Evolutionary conservation across 192 early-diverging fungal species (phyloP).

Genomic region (Gorgonomyces haynaldii): DNA sequence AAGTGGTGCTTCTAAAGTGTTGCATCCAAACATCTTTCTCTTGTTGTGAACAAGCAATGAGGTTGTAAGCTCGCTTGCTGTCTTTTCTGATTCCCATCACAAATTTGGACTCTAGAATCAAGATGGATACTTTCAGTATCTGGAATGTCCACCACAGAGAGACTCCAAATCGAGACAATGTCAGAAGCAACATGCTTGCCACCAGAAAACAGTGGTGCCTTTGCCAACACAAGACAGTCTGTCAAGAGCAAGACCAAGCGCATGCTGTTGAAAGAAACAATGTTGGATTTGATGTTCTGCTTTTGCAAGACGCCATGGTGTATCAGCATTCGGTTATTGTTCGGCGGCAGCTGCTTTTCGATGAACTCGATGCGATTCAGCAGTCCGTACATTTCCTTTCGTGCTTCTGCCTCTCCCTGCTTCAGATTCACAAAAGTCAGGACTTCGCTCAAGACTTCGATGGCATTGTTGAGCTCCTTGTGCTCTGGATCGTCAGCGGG

Average conservation of each 20-base stretch:
- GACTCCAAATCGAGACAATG: not conserved
- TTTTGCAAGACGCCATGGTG: not conserved
- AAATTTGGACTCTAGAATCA: not conserved
- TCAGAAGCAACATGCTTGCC: not conserved
- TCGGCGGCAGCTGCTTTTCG: not conserved
- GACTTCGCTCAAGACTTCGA: constrained; percentile 66
- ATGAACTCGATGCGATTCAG: not conserved
- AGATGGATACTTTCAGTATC: not conserved
- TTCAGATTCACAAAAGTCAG: constrained; percentile 82
- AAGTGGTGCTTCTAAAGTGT: not conserved
- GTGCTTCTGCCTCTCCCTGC: constrained; percentile 71
- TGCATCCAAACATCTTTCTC: not conserved
- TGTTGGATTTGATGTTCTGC: not conserved
- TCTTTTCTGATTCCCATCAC: not conserved
- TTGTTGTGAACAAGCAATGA: not conserved
- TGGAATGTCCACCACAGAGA: not conserved
- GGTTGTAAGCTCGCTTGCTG: too few relatives aligned
- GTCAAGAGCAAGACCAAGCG: not conserved
- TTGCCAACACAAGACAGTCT: not conserved
- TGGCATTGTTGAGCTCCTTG: constrained; percentile 51
- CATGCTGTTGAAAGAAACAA: not conserved
- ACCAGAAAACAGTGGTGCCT: not conserved
- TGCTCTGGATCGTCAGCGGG: constrained; percentile 19
- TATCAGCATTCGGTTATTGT: not conserved
- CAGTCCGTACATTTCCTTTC: constrained; percentile 3